phyloP scores from a whole-genome alignment of 495 filamentous ascomycete genomes.

The Gamarada debralockiae region DNA sequence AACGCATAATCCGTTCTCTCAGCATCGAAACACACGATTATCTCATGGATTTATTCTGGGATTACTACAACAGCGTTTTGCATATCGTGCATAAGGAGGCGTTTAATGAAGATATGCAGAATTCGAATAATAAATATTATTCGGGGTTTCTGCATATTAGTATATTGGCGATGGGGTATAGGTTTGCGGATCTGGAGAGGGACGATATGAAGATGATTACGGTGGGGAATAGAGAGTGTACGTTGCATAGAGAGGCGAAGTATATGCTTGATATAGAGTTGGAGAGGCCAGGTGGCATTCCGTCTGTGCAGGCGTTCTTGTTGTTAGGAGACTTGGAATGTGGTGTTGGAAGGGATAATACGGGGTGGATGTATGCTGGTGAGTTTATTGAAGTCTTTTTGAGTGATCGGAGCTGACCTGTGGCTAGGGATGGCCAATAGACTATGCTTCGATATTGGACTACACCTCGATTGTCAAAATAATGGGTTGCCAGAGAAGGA shows the following conservation, averaged over 20 bases:
- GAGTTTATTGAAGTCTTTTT: constrained; percentile 10
- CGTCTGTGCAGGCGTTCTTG: constrained; percentile 46
- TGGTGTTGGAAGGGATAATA: constrained; percentile 44
- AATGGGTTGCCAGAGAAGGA: constrained; percentile 36
- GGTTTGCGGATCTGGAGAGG: constrained; percentile 41
- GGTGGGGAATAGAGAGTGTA: constrained; percentile 43
- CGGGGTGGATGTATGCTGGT: constrained; percentile 51
- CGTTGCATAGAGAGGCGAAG: constrained; percentile 49
- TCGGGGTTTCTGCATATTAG: constrained; percentile 48
- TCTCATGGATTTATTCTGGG: constrained; percentile 49
- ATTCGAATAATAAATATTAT: constrained; percentile 41
- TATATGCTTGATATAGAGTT: constrained; percentile 47
- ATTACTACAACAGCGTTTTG: constrained; percentile 41
- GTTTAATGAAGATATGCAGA: constrained; percentile 45
- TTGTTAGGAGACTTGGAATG: constrained; percentile 50
- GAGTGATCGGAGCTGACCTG: constrained; percentile 3
- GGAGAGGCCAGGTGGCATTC: constrained; percentile 44
- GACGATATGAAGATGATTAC: constrained; percentile 44
- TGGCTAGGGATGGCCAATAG: constrained; percentile 40
- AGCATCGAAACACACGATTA: constrained; percentile 43
- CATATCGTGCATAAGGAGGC: constrained; percentile 43
- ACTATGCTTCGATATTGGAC: constrained; percentile 46
- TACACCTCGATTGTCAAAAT: constrained; percentile 38
- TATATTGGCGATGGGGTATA: constrained; percentile 47
- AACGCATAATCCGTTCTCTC: constrained; percentile 40